Conservation (phyloP, 768 basidiomycete species). For the Trametes gibbosa region DNA sequence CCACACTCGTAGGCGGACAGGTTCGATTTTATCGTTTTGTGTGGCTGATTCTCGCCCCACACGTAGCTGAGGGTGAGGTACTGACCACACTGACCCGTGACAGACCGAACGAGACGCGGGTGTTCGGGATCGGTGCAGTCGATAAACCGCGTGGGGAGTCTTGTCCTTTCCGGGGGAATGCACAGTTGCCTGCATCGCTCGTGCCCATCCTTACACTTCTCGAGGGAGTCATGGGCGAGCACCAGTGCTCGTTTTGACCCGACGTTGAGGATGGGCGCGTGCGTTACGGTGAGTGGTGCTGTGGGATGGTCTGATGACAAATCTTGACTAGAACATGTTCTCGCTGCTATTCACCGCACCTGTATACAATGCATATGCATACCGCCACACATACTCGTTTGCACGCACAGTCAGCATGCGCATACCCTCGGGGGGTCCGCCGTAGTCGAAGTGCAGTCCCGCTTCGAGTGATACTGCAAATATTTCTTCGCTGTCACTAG, state of each 20-base stretch:
- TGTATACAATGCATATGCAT: no score
- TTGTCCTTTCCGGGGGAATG: not conserved
- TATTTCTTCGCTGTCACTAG: no score
- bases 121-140: conserved; percentile 8
- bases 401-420: no score
- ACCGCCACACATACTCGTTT: no score
- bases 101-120: not conserved
- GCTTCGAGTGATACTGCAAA: no score
- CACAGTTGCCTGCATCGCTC: not conserved
- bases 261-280: not conserved
- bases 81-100: not conserved
- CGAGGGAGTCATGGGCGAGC: not conserved
- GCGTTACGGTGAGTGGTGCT: not conserved
- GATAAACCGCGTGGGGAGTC: conserved; percentile 6
- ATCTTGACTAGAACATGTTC: no score
- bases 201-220: conserved; percentile 2
- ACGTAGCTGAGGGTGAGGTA: conserved; percentile 14
- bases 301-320: conserved; percentile 2
- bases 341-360: no score
- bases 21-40: not conserved
- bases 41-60: not conserved
- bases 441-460: no score
- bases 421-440: no score
- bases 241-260: not conserved
- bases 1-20: not conserved